Conservation (phyloP, 192 early-diverging fungal genomes). For the Allomyces macrogynus region DNA sequence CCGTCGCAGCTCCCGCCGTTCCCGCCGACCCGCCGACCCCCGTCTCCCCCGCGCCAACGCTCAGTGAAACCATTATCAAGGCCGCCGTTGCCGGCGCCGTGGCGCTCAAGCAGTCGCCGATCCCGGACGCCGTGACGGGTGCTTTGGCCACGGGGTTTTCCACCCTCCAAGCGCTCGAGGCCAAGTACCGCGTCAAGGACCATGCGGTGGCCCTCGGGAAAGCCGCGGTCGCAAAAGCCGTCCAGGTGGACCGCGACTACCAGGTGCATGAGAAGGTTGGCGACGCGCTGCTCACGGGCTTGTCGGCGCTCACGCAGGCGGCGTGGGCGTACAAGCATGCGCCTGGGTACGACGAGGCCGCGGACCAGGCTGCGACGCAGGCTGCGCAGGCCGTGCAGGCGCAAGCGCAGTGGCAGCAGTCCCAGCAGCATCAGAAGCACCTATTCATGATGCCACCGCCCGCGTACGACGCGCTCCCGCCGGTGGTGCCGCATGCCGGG, state of each 20-base stretch:
- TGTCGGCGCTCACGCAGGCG: not conserved
- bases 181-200: not conserved
- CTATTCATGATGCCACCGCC: not conserved
- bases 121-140: not conserved
- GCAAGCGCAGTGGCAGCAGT: not conserved
- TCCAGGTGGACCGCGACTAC: not conserved
- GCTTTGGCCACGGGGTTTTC: not conserved
- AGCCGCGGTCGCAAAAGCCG: not conserved
- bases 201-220: not conserved
- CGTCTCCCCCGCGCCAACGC: not conserved
- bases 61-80: not conserved
- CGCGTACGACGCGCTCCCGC: too few species aligned
- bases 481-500: too few species aligned
- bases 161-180: not conserved
- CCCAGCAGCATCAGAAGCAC: not conserved
- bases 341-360: not conserved
- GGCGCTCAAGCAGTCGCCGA: not conserved
- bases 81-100: not conserved
- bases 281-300: not conserved
- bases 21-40: not conserved
- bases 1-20: too few species aligned
- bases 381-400: not conserved
- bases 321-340: not conserved
- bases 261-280: not conserved
- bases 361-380: too few species aligned